Conservation (phyloP, 2,329 filamentous ascomycete species). For the Tolypocladium tundrense region DNA sequence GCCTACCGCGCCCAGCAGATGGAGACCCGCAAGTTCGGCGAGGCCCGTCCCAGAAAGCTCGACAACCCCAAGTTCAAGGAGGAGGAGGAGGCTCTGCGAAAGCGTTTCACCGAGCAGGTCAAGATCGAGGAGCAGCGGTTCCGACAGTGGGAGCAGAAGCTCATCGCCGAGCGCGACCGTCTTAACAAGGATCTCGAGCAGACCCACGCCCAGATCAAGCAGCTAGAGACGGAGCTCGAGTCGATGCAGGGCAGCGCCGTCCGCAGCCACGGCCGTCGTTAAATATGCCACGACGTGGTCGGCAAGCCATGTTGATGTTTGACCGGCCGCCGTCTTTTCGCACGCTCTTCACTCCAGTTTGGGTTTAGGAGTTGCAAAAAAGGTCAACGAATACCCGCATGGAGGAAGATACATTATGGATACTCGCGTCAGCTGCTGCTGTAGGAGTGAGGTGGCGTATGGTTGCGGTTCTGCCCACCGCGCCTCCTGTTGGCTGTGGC, state of each 20-base stretch:
- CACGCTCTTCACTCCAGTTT: conserved; percentile 17
- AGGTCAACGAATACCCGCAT: conserved; percentile 19
- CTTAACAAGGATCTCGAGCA: conserved; percentile 99
- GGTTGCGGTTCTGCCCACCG: background rate
- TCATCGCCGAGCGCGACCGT: conserved; percentile 95
- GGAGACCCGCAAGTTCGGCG: conserved; percentile 99
- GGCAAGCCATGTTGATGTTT: conserved; percentile 16
- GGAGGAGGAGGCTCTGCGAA: conserved; percentile 94
- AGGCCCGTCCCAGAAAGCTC: conserved; percentile 91
- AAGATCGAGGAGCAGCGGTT: conserved; percentile 99
- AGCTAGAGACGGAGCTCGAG: conserved; percentile 86
- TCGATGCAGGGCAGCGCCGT: conserved; percentile 82
- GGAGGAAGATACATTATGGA: conserved; percentile 17
- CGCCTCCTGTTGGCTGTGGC: background rate
- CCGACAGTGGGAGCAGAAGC: conserved; percentile 99
- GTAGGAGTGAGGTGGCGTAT: background rate
- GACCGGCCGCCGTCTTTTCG: conserved; percentile 16
- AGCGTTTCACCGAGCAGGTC: conserved; percentile 99
- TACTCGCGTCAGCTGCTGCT: conserved; percentile 15
- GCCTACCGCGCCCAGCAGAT: conserved; percentile 98
- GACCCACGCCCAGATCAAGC: conserved; percentile 90
- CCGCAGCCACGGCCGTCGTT: conserved; percentile 87
- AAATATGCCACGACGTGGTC: conserved; percentile 23
- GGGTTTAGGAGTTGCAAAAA: conserved; percentile 23
- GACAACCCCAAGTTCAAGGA: conserved; percentile 99